Conservation (phyloP, 1,284 basidiomycete species). For the Apiotrichum gamsii region DNA sequence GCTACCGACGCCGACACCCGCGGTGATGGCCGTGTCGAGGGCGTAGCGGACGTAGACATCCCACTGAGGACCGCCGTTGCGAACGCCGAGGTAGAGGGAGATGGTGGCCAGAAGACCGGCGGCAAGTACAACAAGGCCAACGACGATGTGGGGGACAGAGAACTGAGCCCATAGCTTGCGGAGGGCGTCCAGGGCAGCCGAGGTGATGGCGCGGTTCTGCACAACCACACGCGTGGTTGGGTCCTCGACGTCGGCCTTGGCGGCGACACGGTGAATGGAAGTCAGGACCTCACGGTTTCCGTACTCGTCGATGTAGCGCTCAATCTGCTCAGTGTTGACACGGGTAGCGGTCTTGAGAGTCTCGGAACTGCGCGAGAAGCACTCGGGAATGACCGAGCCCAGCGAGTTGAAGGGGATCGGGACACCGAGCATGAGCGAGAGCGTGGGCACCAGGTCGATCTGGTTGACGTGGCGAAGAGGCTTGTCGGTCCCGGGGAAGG, state of each 20-base stretch:
- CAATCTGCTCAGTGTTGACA: conserved; percentile 72
- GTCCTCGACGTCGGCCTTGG: not conserved
- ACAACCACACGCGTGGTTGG: conserved; percentile 1
- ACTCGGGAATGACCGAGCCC: conserved; percentile 82
- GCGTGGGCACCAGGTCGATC: conserved; percentile 86
- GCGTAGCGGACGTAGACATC: conserved; percentile 41
- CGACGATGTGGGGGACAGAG: conserved; percentile 66
- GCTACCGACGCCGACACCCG: conserved; percentile 18
- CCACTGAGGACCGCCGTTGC: conserved; percentile 39
- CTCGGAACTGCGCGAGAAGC: conserved; percentile 54
- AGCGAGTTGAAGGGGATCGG: conserved; percentile 95
- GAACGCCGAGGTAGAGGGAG: conserved; percentile 43
- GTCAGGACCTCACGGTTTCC: conserved; percentile 65
- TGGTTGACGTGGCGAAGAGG: conserved; percentile 73
- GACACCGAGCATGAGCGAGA: conserved; percentile 84
- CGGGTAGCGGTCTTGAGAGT: conserved; percentile 59
- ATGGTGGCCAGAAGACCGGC: conserved; percentile 40
- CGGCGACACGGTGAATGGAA: not conserved
- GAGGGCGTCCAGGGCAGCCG: conserved; percentile 63
- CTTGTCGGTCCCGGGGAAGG: conserved; percentile 58
- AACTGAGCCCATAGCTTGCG: conserved; percentile 93
- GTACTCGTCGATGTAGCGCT: conserved; percentile 70
- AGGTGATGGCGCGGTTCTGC: conserved; percentile 52
- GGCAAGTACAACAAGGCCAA: conserved; percentile 53
- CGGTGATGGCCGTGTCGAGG: conserved; percentile 29